Evolutionary conservation across 495 filamentous ascomycete species (phyloP), one percentile per base, ranked within the genome.

Genomic region (Podospora comata): DNA sequence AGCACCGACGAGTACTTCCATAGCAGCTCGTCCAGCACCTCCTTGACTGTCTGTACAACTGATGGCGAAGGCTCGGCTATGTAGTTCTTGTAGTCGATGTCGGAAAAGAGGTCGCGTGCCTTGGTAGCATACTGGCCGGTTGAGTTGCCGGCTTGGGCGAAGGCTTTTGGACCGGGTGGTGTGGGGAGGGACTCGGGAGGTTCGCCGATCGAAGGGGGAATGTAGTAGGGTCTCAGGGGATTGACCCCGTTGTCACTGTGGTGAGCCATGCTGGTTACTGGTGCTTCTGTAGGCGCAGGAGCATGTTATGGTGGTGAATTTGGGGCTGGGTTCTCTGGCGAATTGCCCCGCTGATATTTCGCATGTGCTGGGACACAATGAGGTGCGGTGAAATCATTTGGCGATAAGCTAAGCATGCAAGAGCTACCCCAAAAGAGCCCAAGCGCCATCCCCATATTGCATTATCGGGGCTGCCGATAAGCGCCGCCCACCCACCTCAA

Each of bases 171-270:
- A 1, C 78, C 77, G 3, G 84, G 61, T 48, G 61, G 80, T 1
- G 78, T 75, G 20, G 74, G 70, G 19, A 71, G 66, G 18, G 68
- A 48, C 60, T 79, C 82, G 60, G 72, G 68, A n/a, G 83, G 78
- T 32, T 87, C 83, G 28, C 90, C 88, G 65, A 93, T 88, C 3
- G 92, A 86, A 4, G 93, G 92, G 23, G 94, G 93, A 71, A 92
- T 88, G 80, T 99, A 97, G 80, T 99, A 99, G 1, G 95, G 95
- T 68, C 95, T 86, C 59, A 98, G 84, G 67, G 95, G 95, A 79
- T 99, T 98, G 66, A 91, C 90, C 70, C 87, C 88, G 39, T 6
- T 48, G 67, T 85, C 83, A 70, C 76, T 76, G 32, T 78, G 72
- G 57, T 77, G 76, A 61, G 83, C 69, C 85, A 85, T 85, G 34